A percentile compares a stretch with the other conserved stretches of the same genome.
phyloP scores from a whole-genome alignment of 202 grass and related monocot species.

The Brachypodium distachyon region DNA sequence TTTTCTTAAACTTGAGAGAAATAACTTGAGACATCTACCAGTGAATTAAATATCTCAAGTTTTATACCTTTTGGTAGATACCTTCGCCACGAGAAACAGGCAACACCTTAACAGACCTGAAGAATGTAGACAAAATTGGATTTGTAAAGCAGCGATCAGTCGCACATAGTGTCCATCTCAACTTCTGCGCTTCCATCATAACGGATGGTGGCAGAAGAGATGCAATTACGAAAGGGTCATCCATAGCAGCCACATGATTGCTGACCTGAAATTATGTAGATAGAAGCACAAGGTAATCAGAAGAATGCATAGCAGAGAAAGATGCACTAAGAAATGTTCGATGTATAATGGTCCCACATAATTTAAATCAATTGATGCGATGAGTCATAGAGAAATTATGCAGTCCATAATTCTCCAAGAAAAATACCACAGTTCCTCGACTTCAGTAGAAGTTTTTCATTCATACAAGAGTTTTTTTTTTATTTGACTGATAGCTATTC shows the following conservation, averaged over 20 bases:
- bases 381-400: neutral
- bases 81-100: conserved; percentile 90
- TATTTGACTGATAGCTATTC: neutral
- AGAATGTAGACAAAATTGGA: conserved; percentile 73
- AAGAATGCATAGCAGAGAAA: neutral
- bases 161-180: conserved; percentile 96
- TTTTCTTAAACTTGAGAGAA: neutral
- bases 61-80: conserved; percentile 85
- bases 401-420: neutral
- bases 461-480: neutral
- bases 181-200: conserved; percentile 64
- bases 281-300: neutral
- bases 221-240: conserved; percentile 86
- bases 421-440: neutral
- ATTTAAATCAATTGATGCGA: neutral
- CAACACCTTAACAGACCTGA: conserved; percentile 81
- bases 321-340: neutral
- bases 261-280: conserved; percentile 59
- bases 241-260: conserved; percentile 93
- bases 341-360: neutral
- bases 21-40: neutral
- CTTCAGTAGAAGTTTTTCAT: neutral
- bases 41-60: neutral
- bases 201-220: conserved; percentile 74
- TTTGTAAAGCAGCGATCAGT: conserved; percentile 92